Conservation (phyloP, 169 alveolate genomes). For the Eimeria zaria region DNA sequence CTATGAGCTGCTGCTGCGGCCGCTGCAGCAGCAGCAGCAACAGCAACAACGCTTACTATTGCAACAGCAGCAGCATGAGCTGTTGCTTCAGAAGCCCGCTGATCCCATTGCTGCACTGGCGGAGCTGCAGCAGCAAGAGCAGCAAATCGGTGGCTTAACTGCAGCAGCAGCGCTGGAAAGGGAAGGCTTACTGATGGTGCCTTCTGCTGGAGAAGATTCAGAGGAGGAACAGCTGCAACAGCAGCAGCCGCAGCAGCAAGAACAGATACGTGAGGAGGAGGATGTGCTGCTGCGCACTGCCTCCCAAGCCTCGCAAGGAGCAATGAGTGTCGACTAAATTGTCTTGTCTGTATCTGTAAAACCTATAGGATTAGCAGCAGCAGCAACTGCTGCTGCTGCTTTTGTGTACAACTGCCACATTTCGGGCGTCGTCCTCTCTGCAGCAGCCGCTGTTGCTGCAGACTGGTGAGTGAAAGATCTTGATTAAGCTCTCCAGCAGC, state of each 20-base stretch:
- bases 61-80: slow-evolving; percentile 67
- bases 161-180: slow-evolving; percentile 55
- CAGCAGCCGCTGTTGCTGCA: slow-evolving; percentile 30
- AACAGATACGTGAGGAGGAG: slow-evolving; percentile 3
- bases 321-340: slow-evolving; percentile 48
- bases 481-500: slow-evolving; percentile 4
- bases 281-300: slow-evolving; percentile 52
- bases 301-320: slow-evolving; percentile 62
- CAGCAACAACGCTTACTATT: background rate
- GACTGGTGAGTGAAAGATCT: background rate
- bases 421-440: background rate
- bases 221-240: slow-evolving; percentile 10
- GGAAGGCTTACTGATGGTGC: slow-evolving; percentile 41
- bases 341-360: background rate
- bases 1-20: slow-evolving; percentile 25
- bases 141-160: background rate
- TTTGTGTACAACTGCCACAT: background rate
- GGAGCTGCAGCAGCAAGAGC: slow-evolving; percentile 47
- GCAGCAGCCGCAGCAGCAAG: slow-evolving; percentile 52
- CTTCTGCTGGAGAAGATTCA: slow-evolving; percentile 10
- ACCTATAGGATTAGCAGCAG: background rate
- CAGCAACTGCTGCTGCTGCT: background rate
- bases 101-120: slow-evolving; percentile 51
- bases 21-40: slow-evolving; percentile 65
- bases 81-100: slow-evolving; percentile 31